Evolutionary conservation across 2,329 filamentous ascomycete genomes (phyloP), one percentile per base, ranked within the genome.

Genomic region (Xylaria hypoxylon): DNA sequence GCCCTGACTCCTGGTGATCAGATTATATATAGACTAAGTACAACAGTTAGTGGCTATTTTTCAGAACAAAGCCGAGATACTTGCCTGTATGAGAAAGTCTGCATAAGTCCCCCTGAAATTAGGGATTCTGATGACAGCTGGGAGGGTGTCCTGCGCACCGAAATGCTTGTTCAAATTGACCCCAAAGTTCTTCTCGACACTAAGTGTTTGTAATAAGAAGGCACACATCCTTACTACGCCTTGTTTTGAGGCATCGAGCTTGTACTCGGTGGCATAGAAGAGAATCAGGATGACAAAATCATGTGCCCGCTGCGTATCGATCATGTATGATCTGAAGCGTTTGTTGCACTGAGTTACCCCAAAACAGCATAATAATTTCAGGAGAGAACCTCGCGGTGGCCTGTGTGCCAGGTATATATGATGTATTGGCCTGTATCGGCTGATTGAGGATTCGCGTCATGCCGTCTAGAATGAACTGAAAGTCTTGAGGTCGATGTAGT

Each of bases 261-360:
- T 94, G 78, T 96, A 92, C 77, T 97, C 94, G 52, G 97, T 88
- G 4, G 94, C 93, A 77, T 98, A 97, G 80, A 96, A 99, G 3
- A 98, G 82, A 45, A 96, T 89, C 22, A 98, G 83, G 13, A 98
- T 88, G 58, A 97, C 86, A 79, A 98, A 97, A 77, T 99, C 96
- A 75, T 97, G 93, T 0, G 92, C 93, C 60, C 95, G 86, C 76
- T 96, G 93, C 0, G 96, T 98, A 73, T 99, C 96, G 69, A 98
- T 95, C 74, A 99, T 96, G 79, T 97, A 99, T 1, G 94, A 93
- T 35, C 96, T 87, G 81, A 99, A 99, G 65, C 95, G 88, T 80
- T 97, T 98, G 81, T 99, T 99, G 85, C 95, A 97, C 79, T 99
- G 96, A 4, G 96, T 89, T 42, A 93, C 89, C 96, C 96, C 96